phyloP scores from a whole-genome alignment of 139 green algal species.

The Tetradesmus obliquus region DNA sequence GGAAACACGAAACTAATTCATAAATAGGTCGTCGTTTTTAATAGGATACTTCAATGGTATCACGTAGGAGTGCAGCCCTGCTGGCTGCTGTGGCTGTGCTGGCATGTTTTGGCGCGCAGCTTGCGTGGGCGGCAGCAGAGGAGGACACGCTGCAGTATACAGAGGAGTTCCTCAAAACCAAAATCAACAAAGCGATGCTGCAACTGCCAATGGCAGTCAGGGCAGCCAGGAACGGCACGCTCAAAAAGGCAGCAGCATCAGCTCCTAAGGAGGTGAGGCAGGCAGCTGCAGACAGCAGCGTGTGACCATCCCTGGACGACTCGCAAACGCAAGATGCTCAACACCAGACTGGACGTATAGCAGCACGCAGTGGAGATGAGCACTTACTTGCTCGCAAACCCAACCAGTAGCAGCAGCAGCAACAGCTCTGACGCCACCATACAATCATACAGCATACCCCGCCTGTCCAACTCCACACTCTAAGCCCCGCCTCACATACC shows the following conservation, averaged over 20 bases:
- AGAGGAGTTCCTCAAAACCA: background rate
- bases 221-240: background rate
- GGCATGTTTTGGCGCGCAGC: background rate
- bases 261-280: constrained; percentile 9
- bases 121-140: background rate
- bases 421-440: too few species aligned
- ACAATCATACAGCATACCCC: background rate
- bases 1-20: too few species aligned
- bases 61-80: background rate
- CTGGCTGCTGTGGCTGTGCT: background rate
- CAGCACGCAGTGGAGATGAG: too few species aligned
- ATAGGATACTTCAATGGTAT: background rate
- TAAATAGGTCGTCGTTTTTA: too few species aligned
- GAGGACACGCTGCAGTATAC: background rate
- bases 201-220: background rate
- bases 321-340: too few species aligned
- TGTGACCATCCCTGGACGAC: too few species aligned
- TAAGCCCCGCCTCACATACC: background rate
- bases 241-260: background rate
- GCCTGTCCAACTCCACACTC: too few species aligned
- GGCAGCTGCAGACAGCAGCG: background rate
- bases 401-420: background rate
- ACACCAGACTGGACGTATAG: too few species aligned
- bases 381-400: too few species aligned
- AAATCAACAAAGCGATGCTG: constrained; percentile 15